A percentile compares a stretch with the other conserved stretches of the same genome.
Conservation (phyloP, 257 asterid species). For the Parsonsia alboflavescens region DNA sequence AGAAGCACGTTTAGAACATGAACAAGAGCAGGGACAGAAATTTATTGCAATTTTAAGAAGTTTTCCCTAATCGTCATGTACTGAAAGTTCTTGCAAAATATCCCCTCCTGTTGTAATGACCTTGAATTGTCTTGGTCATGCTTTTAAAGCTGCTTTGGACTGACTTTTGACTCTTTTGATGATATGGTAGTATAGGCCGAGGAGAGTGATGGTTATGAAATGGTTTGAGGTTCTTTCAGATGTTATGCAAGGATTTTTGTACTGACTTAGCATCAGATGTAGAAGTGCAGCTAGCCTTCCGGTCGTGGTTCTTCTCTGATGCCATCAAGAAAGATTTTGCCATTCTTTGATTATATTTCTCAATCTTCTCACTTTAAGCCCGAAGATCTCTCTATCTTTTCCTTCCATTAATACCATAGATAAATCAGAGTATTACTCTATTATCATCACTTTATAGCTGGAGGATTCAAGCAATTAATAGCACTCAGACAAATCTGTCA, state of each 20-base stretch:
- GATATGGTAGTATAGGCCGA: background rate
- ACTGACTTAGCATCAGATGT: background rate
- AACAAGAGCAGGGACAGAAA: background rate
- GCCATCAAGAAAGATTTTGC: background rate
- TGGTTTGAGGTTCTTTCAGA: background rate
- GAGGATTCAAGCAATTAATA: background rate
- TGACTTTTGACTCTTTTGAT: background rate
- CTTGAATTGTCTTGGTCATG: background rate
- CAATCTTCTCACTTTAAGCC: background rate
- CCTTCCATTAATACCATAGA: background rate
- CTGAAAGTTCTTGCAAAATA: background rate
- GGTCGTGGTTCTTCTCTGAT: background rate
- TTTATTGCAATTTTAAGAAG: background rate
- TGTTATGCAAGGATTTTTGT: background rate
- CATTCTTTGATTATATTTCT: conserved; percentile 1
- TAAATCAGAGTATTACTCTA: background rate
- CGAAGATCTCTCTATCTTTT: background rate
- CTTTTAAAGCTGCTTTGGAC: background rate
- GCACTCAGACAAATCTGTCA: too few species aligned
- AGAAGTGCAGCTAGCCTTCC: background rate
- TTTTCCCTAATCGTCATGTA: background rate
- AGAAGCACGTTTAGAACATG: background rate
- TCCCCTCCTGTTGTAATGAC: background rate
- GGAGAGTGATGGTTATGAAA: background rate
- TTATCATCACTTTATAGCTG: background rate